These are phyloP conservation scores for Rickenella mellea DNA, from an alignment of 768 basidiomycete species.

Conservation along the genomic window DNA sequence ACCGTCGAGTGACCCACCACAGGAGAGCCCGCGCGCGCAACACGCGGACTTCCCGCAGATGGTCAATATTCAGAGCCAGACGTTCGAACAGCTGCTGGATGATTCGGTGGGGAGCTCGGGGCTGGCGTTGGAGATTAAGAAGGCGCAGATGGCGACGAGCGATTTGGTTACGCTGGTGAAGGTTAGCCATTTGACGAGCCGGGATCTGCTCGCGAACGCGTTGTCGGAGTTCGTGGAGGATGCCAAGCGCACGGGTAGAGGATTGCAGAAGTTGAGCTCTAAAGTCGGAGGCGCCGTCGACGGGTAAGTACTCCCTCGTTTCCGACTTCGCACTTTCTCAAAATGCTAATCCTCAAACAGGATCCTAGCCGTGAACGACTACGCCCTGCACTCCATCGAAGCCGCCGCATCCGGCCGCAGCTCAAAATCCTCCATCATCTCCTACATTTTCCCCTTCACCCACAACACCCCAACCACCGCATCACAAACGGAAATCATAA, in stretches of 20 bases:
- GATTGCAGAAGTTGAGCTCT: slow-evolving; percentile 52
- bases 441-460: slow-evolving; percentile 21
- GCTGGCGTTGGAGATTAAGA: slow-evolving; percentile 60
- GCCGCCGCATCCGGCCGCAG: slow-evolving; percentile 19
- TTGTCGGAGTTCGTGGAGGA: slow-evolving; percentile 48
- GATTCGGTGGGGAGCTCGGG: slow-evolving; percentile 48
- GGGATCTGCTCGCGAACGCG: slow-evolving; percentile 42
- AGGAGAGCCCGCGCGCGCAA: slow-evolving; percentile 14
- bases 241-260: slow-evolving; percentile 50
- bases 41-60: slow-evolving; percentile 58
- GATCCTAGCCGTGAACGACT: slow-evolving; percentile 66
- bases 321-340: not conserved
- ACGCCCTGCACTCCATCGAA: slow-evolving; percentile 53
- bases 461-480: slow-evolving; percentile 15
- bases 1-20: slow-evolving; percentile 3
- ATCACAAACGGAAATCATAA: slow-evolving; percentile 33
- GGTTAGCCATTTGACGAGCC: slow-evolving; percentile 51
- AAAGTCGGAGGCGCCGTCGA: slow-evolving; percentile 71
- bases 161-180: slow-evolving; percentile 58
- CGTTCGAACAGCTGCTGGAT: slow-evolving; percentile 54
- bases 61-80: slow-evolving; percentile 47
- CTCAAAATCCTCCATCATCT: slow-evolving; percentile 11
- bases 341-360: slow-evolving; percentile 21
- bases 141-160: slow-evolving; percentile 66
- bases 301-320: slow-evolving; percentile 33